Conservation (phyloP, 2,329 filamentous ascomycete species). For the Penicillium sp. region DNA sequence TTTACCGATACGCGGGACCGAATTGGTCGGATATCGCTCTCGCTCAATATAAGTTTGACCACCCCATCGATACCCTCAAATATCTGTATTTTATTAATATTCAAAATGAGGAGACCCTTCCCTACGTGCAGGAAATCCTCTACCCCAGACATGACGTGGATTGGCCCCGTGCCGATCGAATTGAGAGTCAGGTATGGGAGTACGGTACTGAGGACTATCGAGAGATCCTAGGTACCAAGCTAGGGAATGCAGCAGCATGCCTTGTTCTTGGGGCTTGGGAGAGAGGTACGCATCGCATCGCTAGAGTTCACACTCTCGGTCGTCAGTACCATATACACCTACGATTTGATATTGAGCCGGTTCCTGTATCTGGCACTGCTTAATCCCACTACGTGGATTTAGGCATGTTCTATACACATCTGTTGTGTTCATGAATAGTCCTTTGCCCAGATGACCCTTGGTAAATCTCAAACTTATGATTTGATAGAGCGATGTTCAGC, state of each 20-base stretch:
- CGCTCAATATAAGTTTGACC: conserved; percentile 4
- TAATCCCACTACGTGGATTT: neutral
- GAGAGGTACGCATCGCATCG: neutral
- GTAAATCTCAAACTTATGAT: no score
- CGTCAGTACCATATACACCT: neutral
- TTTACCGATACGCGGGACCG: neutral
- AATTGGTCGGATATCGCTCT: conserved; percentile 4
- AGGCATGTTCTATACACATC: no score
- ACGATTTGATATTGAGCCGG: neutral
- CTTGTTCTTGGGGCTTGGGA: conserved; percentile 1
- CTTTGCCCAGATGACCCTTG: neutral
- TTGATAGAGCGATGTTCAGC: neutral
- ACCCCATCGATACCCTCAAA: neutral
- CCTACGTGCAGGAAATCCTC: neutral
- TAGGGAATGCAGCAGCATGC: neutral
- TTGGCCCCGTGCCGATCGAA: neutral
- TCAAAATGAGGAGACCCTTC: neutral
- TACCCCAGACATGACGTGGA: neutral
- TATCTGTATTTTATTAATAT: conserved; percentile 3
- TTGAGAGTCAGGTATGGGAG: neutral
- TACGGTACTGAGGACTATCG: neutral
- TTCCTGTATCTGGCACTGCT: neutral
- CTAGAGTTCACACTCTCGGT: neutral
- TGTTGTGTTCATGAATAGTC: neutral
- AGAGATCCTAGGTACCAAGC: neutral